phyloP scores from a whole-genome alignment of 1,139 yeast species.

The Candida sp. region DNA sequence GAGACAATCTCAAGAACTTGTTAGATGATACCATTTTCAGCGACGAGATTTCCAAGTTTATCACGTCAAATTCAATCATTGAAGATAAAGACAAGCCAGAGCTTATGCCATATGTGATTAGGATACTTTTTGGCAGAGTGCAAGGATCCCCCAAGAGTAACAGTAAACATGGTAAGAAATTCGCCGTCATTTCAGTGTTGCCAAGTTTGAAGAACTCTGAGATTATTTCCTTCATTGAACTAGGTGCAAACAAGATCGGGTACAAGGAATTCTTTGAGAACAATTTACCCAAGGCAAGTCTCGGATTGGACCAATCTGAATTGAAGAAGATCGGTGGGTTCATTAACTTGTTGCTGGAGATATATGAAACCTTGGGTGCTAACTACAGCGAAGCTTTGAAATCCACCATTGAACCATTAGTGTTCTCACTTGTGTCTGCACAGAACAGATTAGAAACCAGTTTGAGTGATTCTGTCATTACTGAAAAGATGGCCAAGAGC shows the following conservation, averaged over 20 bases:
- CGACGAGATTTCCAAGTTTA: slow-evolving; percentile 77
- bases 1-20: slow-evolving; percentile 73
- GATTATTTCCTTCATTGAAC: slow-evolving; percentile 59
- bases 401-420: slow-evolving; percentile 60
- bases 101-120: slow-evolving; percentile 73
- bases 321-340: slow-evolving; percentile 73
- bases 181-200: slow-evolving; percentile 75
- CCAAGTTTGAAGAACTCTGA: slow-evolving; percentile 63
- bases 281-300: slow-evolving; percentile 13
- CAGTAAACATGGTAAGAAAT: slow-evolving; percentile 72
- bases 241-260: slow-evolving; percentile 64
- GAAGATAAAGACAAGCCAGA: slow-evolving; percentile 61
- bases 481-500: slow-evolving; percentile 52
- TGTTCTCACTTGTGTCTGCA: slow-evolving; percentile 60
- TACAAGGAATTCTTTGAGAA: slow-evolving; percentile 37
- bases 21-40: slow-evolving; percentile 84
- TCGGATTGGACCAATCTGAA: slow-evolving; percentile 32
- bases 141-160: slow-evolving; percentile 65
- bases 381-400: slow-evolving; percentile 54
- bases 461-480: slow-evolving; percentile 19
- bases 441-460: slow-evolving; percentile 46
- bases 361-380: slow-evolving; percentile 66
- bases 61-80: slow-evolving; percentile 48
- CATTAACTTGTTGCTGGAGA: slow-evolving; percentile 66
- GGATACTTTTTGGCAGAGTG: slow-evolving; percentile 88